These are phyloP conservation scores for Candida montana DNA, from an alignment of 805 yeast genomes.

Conservation along the genomic window DNA sequence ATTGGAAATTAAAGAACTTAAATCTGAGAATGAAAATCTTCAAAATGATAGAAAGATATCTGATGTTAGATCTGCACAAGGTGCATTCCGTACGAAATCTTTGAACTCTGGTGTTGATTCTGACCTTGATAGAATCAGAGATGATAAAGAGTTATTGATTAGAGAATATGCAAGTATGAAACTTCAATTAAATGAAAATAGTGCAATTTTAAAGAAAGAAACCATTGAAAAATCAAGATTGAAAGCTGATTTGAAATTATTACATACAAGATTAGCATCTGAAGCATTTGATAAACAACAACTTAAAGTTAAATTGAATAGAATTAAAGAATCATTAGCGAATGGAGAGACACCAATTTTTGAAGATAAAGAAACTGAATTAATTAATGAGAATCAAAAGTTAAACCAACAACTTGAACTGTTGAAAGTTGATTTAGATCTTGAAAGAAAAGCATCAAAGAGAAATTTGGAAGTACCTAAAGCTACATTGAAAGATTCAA, in stretches of 20 bases:
- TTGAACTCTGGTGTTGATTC: conserved; percentile 16
- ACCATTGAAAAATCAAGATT: conserved; percentile 37
- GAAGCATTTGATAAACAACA: conserved; percentile 55
- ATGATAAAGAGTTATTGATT: conserved; percentile 23
- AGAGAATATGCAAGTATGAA: conserved; percentile 44
- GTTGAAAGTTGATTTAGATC: conserved; percentile 42
- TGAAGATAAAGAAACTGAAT: conserved; percentile 20
- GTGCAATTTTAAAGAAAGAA: conserved; percentile 44
- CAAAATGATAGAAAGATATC: conserved; percentile 20
- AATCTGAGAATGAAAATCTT: conserved; percentile 30
- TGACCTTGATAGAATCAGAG: conserved; percentile 20
- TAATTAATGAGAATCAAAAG: conserved; percentile 22
- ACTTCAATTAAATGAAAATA: conserved; percentile 46
- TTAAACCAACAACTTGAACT: conserved; percentile 40
- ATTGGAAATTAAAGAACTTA: conserved; percentile 23
- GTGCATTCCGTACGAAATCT: conserved; percentile 22
- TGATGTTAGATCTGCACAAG: conserved; percentile 20
- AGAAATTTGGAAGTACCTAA: conserved; percentile 33
- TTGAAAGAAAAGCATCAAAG: conserved; percentile 43
- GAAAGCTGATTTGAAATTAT: conserved; percentile 50
- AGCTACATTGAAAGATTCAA: conserved; percentile 26
- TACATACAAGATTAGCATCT: conserved; percentile 62
- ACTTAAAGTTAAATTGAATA: conserved; percentile 37
- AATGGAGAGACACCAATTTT: conserved; percentile 23
- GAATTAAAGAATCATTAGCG: conserved; percentile 22